phyloP scores from a whole-genome alignment of 202 grass and related monocot species.

The Musa balbisiana region DNA sequence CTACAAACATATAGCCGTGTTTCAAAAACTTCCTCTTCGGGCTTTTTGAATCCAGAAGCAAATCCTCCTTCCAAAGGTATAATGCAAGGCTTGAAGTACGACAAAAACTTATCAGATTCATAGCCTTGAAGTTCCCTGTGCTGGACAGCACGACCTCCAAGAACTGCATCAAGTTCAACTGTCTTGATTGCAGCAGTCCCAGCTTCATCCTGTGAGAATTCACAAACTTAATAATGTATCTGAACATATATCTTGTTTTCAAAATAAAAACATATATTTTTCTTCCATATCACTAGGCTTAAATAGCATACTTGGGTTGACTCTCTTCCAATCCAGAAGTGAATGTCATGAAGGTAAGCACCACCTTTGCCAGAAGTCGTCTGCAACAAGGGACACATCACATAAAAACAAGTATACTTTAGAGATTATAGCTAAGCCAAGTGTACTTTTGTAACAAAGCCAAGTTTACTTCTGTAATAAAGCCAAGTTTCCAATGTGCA shows the following conservation, averaged over 20 bases:
- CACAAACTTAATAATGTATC: constrained; percentile 10
- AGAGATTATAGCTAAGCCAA: too few relatives aligned
- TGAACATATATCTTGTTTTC: not conserved
- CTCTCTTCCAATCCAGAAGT: constrained; percentile 95
- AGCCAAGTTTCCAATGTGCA: not conserved
- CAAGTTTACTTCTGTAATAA: too few relatives aligned
- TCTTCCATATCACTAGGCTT: not conserved
- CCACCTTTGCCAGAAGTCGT: constrained; percentile 58
- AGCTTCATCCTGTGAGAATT: constrained; percentile 66
- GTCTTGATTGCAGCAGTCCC: constrained; percentile 84
- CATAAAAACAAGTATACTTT: not conserved
- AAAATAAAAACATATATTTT: not conserved
- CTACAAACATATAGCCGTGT: constrained; percentile 61
- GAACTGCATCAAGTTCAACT: constrained; percentile 75
- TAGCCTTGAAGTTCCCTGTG: constrained; percentile 84
- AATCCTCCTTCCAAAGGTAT: constrained; percentile 90
- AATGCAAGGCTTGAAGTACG: constrained; percentile 96
- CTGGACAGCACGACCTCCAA: constrained; percentile 84
- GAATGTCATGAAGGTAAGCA: constrained; percentile 67
- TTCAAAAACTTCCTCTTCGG: constrained; percentile 69
- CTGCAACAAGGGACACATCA: constrained; percentile 24
- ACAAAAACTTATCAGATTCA: constrained; percentile 89
- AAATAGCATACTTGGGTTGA: constrained; percentile 58
- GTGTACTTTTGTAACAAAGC: too few relatives aligned
- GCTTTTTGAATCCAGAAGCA: constrained; percentile 76